Base-by-base conservation (phyloP, 2,329 filamentous ascomycete species). In the Alternaria triticina region DNA sequence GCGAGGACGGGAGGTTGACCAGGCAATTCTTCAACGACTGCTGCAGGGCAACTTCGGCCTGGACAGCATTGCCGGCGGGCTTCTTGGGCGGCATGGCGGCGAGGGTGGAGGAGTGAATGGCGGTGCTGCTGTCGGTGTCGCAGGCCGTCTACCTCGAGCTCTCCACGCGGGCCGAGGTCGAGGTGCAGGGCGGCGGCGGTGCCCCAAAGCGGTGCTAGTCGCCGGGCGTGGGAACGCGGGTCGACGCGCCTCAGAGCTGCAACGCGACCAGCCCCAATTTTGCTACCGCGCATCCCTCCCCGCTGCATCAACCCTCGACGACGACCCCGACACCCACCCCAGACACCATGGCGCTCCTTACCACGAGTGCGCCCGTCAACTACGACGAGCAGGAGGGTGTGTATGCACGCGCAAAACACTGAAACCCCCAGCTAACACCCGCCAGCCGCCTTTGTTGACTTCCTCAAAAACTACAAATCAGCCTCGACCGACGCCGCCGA, bases 391-490 rank as follows among this genome's bases (percentile, higher is more conserved):
- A 99, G 81, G 89, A 96, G 82, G 84, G 92, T 94, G 82, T 72
- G 89, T 80, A 62, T 61, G 58, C 70, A 66, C 52, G 33, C 33
- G 49, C 66, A 70, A 63, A 63, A 65, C 65, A 56, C 27, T 54
- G 57, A 23, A 33, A 17, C 55, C 49, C 54, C 43, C 58, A 67
- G 70, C 78, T 82, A 70, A 83, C 81, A 79, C 57, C 77, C 57
- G 62, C 56, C 43, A 95, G 92, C 81, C 72, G 91, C 91, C 54
- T 96, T 99, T 80, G 90, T 97, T 82, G 89, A 91, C 75, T 99
- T 99, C 79, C 85, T 99, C 67, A 85, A 87, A 73, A 89, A 89
- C 67, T 99, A 96, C 89, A 98, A 99, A 84, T 90, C 90, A n/a
- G 87, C 86, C 60, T 84, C 85, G n/a, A 82, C 85, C 15, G 85